A percentile compares a stretch with the other conserved stretches of the same genome.
These are phyloP conservation scores for Mollisia scopiformis DNA, from an alignment of 2,329 filamentous ascomycete species.

Conservation along the genomic window DNA sequence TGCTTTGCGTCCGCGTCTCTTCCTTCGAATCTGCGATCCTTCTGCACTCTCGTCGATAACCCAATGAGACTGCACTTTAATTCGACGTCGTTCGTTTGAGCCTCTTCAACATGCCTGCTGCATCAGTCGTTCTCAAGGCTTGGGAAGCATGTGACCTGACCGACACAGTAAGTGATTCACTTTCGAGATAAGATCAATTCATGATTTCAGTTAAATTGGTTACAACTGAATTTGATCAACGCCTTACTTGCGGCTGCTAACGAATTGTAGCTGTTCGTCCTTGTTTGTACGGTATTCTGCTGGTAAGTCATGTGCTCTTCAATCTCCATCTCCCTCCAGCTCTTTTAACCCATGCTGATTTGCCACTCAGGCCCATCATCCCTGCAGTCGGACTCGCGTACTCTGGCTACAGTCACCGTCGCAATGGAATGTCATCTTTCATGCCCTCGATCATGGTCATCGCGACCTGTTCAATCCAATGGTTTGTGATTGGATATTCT, in stretches of 20 bases:
- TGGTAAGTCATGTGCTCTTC: conserved; percentile 69
- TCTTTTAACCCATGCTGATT: no score
- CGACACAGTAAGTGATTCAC: conserved; percentile 42
- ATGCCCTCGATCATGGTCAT: conserved; percentile 63
- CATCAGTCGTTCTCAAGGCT: conserved; percentile 43
- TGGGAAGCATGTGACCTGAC: conserved; percentile 55
- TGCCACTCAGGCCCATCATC: conserved; percentile 47
- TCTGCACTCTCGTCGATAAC: conserved; percentile 1
- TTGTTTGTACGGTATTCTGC: conserved; percentile 61
- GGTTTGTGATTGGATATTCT: conserved; percentile 66
- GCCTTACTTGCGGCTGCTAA: conserved; percentile 5
- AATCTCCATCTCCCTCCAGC: no score
- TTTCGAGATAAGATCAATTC: not conserved
- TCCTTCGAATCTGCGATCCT: not conserved
- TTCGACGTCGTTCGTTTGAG: not conserved
- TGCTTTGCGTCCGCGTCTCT: not conserved
- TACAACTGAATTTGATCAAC: no score
- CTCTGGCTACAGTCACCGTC: conserved; percentile 62
- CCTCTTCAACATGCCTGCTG: conserved; percentile 21
- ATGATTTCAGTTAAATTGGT: no score
- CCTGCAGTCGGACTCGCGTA: conserved; percentile 69
- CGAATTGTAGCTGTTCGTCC: conserved; percentile 47
- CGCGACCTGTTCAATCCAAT: conserved; percentile 55
- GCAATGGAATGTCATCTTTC: conserved; percentile 63
- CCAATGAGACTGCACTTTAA: not conserved